These are phyloP conservation scores for Nannochloropsis salina DNA, from an alignment of 108 stramenopile species.

Conservation along the genomic window DNA sequence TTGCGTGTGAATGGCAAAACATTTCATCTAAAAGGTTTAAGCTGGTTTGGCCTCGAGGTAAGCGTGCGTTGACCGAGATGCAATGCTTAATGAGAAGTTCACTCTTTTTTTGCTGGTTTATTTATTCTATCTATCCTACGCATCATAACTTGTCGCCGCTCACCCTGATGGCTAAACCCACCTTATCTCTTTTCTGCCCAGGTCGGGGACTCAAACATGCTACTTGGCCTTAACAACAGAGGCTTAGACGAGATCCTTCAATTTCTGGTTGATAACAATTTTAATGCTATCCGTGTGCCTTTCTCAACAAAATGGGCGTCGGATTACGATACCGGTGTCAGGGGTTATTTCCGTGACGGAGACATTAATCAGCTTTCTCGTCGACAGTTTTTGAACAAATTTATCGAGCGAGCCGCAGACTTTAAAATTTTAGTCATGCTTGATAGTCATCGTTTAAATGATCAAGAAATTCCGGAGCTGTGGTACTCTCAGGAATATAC, in stretches of 20 bases:
- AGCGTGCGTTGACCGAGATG: background rate
- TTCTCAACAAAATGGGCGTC: background rate
- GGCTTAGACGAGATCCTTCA: conserved; percentile 7
- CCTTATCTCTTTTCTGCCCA: background rate
- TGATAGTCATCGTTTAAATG: background rate
- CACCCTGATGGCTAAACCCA: background rate
- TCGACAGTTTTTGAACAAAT: background rate
- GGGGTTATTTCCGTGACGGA: conserved; percentile 11
- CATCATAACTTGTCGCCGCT: too few species aligned
- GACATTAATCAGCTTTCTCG: conserved; percentile 6
- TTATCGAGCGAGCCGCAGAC: background rate
- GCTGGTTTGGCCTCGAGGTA: background rate
- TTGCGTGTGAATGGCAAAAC: background rate
- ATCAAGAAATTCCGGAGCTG: background rate
- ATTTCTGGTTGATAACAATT: background rate
- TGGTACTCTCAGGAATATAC: background rate
- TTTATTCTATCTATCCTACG: too few species aligned
- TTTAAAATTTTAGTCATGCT: background rate
- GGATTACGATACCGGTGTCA: background rate
- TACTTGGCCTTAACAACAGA: background rate
- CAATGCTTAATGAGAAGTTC: too few species aligned
- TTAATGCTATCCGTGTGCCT: conserved; percentile 5
- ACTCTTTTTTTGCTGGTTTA: too few species aligned
- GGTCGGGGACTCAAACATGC: conserved; percentile 17
- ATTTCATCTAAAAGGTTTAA: background rate